These are phyloP conservation scores for Cladophialophora bantiana DNA, from an alignment of 2,329 filamentous ascomycete species.

Conservation along the genomic window DNA sequence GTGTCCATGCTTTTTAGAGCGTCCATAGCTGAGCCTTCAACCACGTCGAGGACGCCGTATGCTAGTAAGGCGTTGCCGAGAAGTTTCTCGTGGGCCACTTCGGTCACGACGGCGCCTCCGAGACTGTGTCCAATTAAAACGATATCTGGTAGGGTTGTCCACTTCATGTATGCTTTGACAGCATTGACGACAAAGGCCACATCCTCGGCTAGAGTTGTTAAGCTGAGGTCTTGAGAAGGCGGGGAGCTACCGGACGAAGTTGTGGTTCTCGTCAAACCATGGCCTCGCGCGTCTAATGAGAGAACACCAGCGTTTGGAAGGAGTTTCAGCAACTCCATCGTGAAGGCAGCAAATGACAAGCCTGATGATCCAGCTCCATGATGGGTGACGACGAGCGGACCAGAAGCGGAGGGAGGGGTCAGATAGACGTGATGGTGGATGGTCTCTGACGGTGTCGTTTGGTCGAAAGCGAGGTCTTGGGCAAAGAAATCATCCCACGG, in stretches of 20 bases:
- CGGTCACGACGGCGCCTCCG: constrained; percentile 87
- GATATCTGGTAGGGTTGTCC: constrained; percentile 75
- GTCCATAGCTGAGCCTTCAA: constrained; percentile 95
- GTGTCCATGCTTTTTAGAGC: constrained; percentile 92
- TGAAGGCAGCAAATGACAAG: constrained; percentile 85
- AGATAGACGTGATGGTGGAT: constrained; percentile 85
- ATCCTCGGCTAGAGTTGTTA: constrained; percentile 76
- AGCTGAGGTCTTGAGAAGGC: constrained; percentile 67
- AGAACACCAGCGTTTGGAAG: constrained; percentile 83
- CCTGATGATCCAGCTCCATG: constrained; percentile 94
- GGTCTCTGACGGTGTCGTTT: constrained; percentile 47
- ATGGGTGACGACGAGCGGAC: constrained; percentile 89
- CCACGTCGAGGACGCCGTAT: constrained; percentile 91
- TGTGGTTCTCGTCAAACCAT: constrained; percentile 69
- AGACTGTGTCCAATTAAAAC: constrained; percentile 91
- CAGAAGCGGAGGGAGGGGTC: constrained; percentile 73
- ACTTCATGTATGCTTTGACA: constrained; percentile 72
- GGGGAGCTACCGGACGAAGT: constrained; percentile 20
- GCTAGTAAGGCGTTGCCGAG: constrained; percentile 76
- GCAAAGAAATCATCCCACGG: constrained; percentile 92
- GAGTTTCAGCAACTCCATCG: constrained; percentile 75
- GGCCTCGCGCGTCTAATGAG: constrained; percentile 83
- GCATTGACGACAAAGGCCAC: constrained; percentile 72
- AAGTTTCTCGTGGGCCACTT: constrained; percentile 73
- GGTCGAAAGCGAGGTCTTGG: constrained; percentile 76